Evolutionary conservation across 208 protist genomes (phyloP).

Genomic region (Leishmania tarentolae): DNA sequence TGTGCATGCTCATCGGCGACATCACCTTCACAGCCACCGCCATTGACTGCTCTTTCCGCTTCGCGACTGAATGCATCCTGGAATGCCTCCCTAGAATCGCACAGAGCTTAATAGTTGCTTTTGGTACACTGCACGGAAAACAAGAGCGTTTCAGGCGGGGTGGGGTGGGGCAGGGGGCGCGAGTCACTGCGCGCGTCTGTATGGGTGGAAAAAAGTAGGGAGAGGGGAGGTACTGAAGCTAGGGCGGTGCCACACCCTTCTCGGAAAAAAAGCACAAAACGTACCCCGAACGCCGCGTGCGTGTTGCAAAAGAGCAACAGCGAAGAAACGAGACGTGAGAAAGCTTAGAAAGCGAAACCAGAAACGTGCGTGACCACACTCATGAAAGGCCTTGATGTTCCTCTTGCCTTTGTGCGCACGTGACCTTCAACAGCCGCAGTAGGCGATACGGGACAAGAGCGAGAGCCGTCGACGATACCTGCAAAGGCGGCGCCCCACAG

Average conservation of each 20-base stretch:
- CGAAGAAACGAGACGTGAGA: background rate
- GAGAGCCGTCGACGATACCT: too few relatives aligned
- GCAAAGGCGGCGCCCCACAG: too few relatives aligned
- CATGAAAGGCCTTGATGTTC: too few relatives aligned
- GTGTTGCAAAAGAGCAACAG: background rate
- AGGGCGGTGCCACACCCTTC: background rate
- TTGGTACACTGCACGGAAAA: background rate
- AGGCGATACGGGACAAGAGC: too few relatives aligned
- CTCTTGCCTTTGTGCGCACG: too few relatives aligned
- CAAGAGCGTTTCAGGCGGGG: background rate
- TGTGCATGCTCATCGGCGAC: slow-evolving; percentile 7
- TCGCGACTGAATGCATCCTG: slow-evolving; percentile 17
- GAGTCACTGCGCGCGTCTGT: too few relatives aligned
- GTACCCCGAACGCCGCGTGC: too few relatives aligned
- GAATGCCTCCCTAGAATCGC: background rate
- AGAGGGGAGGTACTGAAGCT: background rate
- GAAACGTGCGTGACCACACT: too few relatives aligned
- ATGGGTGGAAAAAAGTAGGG: too few relatives aligned
- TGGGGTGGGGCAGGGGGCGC: too few relatives aligned
- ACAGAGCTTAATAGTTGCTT: background rate
- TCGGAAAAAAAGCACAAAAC: background rate
- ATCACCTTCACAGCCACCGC: background rate
- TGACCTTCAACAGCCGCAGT: too few relatives aligned
- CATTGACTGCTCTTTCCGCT: slow-evolving; percentile 27
- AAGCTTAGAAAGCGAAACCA: too few relatives aligned